Percentiles rank a stretch among this genome's conserved stretches.
phyloP scores from a whole-genome alignment of 2,329 filamentous ascomycete genomes.

The Cadophora sp. region DNA sequence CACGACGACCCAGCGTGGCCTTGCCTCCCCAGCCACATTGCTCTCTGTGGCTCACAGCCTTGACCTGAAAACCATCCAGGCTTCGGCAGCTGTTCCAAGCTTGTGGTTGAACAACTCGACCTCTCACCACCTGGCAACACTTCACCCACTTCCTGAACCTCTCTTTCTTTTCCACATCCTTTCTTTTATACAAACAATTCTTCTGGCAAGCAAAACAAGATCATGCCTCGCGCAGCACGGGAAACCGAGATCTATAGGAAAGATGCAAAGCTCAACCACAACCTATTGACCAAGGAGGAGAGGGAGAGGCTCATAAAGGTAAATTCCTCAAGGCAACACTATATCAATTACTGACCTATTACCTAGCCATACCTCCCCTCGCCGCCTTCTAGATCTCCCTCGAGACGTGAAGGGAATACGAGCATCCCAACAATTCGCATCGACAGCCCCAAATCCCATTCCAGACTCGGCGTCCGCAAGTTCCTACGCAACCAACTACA shows the following conservation, averaged over 20 bases:
- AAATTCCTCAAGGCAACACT: slow-evolving; percentile 20
- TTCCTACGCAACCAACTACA: slow-evolving; percentile 70
- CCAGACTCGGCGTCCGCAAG: slow-evolving; percentile 62
- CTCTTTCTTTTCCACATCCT: neutral
- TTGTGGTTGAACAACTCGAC: neutral
- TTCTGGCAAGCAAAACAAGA: neutral
- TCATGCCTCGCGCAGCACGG: slow-evolving; percentile 39
- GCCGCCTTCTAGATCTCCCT: slow-evolving; percentile 35
- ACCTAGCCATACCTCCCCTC: slow-evolving; percentile 44
- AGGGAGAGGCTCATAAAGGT: slow-evolving; percentile 55
- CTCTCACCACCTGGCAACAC: neutral
- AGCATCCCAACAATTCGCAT: slow-evolving; percentile 35
- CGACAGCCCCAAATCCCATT: slow-evolving; percentile 37
- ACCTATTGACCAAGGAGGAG: slow-evolving; percentile 50
- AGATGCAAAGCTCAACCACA: slow-evolving; percentile 53
- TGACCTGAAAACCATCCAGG: neutral
- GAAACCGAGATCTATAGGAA: slow-evolving; percentile 53
- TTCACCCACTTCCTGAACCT: neutral
- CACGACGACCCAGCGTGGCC: neutral
- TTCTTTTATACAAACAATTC: neutral
- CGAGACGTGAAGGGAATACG: slow-evolving; percentile 37
- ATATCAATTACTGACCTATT: slow-evolving; percentile 30
- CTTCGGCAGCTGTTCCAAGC: neutral
- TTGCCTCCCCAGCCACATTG: slow-evolving; percentile 8
- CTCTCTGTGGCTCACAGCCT: slow-evolving; percentile 5